These are phyloP conservation scores for Penicillium sclerotigenum DNA, from an alignment of 2,329 filamentous ascomycete genomes.

Conservation along the genomic window DNA sequence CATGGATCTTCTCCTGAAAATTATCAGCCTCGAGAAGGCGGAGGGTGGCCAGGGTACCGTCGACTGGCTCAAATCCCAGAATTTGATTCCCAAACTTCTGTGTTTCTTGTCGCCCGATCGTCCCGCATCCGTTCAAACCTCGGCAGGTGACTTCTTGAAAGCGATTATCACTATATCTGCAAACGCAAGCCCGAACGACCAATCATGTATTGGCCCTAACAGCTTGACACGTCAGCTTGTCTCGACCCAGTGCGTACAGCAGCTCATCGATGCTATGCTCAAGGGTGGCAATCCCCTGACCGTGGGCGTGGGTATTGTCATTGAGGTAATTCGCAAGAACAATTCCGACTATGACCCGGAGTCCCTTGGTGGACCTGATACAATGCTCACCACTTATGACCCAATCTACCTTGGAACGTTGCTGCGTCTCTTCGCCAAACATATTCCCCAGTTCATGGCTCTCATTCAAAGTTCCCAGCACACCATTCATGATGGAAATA, in stretches of 20 bases:
- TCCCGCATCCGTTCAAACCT: slow-evolving; percentile 87
- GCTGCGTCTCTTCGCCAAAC: slow-evolving; percentile 80
- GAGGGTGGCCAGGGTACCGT: slow-evolving; percentile 91
- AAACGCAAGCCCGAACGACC: slow-evolving; percentile 95
- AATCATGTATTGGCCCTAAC: slow-evolving; percentile 98
- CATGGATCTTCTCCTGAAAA: slow-evolving; percentile 95
- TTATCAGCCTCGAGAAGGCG: slow-evolving; percentile 90
- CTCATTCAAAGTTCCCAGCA: slow-evolving; percentile 74
- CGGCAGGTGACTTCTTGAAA: slow-evolving; percentile 95
- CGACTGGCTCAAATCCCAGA: slow-evolving; percentile 92
- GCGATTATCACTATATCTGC: slow-evolving; percentile 98
- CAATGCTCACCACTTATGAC: slow-evolving; percentile 77
- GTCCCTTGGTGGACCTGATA: slow-evolving; percentile 74
- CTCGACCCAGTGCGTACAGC: slow-evolving; percentile 76
- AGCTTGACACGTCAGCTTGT: slow-evolving; percentile 93
- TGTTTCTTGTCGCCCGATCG: slow-evolving; percentile 83
- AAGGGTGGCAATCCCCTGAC: slow-evolving; percentile 89
- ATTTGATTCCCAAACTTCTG: slow-evolving; percentile 81
- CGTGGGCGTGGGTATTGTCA: slow-evolving; percentile 94
- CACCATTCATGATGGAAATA: slow-evolving; percentile 55
- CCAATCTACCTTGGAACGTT: slow-evolving; percentile 94
- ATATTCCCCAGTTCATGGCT: slow-evolving; percentile 91
- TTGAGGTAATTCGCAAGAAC: slow-evolving; percentile 98
- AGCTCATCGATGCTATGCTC: slow-evolving; percentile 88
- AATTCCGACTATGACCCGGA: slow-evolving; percentile 98